Conservation (phyloP, 495 filamentous ascomycete species). For the Neurospora sp. region DNA sequence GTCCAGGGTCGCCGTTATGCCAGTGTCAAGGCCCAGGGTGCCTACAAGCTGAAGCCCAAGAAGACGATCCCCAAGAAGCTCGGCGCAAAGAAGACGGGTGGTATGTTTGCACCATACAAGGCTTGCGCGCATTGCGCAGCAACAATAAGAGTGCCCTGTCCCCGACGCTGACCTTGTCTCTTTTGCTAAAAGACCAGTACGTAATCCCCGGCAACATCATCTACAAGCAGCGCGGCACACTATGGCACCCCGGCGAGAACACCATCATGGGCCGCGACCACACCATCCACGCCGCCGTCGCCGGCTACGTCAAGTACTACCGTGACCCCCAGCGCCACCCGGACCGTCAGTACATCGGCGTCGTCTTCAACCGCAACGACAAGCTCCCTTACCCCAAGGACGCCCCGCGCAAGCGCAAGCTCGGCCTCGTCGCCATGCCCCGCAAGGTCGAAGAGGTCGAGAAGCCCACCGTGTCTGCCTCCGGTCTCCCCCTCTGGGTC, state of each 20-base stretch:
- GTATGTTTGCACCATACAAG: conserved; percentile 30
- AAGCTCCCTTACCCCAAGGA: conserved; percentile 64
- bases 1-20: conserved; percentile 55
- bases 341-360: conserved; percentile 82
- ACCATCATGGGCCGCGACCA: conserved; percentile 91
- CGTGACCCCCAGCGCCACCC: conserved; percentile 70
- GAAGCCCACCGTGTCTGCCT: conserved; percentile 23
- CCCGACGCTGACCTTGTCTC: background rate
- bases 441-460: conserved; percentile 12
- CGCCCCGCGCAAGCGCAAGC: conserved; percentile 53
- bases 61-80: conserved; percentile 88
- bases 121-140: background rate
- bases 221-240: conserved; percentile 89
- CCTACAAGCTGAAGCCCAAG: conserved; percentile 70
- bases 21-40: conserved; percentile 76
- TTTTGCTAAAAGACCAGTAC: conserved; percentile 53
- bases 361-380: conserved; percentile 69
- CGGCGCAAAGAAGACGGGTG: conserved; percentile 85
- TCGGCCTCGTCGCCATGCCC: conserved; percentile 54
- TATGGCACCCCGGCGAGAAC: conserved; percentile 92
- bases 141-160: background rate
- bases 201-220: conserved; percentile 95
- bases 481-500: conserved; percentile 34
- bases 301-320: conserved; percentile 95
- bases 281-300: conserved; percentile 77